Conservation (phyloP, 1,284 basidiomycete genomes). For the Microbotryum silenes-acaulis region DNA sequence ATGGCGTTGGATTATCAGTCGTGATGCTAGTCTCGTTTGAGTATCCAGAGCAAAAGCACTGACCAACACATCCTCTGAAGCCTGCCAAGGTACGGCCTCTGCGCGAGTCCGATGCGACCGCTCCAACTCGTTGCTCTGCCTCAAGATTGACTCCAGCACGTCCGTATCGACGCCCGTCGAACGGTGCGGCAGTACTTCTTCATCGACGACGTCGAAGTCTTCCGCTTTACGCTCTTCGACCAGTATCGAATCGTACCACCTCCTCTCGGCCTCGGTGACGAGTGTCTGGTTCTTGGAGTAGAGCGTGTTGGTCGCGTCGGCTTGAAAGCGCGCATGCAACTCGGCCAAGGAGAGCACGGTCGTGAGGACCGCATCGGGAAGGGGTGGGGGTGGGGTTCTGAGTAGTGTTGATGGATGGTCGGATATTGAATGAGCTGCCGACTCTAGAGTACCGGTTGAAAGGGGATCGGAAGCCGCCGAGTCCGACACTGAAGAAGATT, state of each 20-base stretch:
- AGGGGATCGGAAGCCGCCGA: too few relatives aligned
- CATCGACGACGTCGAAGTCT: not conserved
- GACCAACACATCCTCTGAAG: conserved; percentile 13
- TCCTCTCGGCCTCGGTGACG: conserved; percentile 5
- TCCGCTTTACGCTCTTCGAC: not conserved
- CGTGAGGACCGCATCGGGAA: not conserved
- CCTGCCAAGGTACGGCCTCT: not conserved
- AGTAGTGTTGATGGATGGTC: not conserved
- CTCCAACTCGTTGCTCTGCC: conserved; percentile 1
- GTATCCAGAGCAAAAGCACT: not conserved
- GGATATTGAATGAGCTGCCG: not conserved
- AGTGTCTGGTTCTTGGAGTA: conserved; percentile 19
- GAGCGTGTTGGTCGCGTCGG: conserved; percentile 19
- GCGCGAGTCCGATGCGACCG: not conserved
- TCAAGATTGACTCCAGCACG: too few relatives aligned
- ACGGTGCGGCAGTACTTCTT: not conserved
- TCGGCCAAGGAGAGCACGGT: not conserved
- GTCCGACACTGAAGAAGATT: too few relatives aligned
- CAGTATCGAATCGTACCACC: conserved; percentile 6
- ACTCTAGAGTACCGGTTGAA: too few relatives aligned
- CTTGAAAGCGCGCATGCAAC: conserved; percentile 9
- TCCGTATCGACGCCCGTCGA: too few relatives aligned
- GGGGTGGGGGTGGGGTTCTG: not conserved
- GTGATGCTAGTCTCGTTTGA: not conserved
- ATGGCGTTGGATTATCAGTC: too few relatives aligned